Conservation (phyloP, 2,329 filamentous ascomycete genomes). For the Diplodia corticola region DNA sequence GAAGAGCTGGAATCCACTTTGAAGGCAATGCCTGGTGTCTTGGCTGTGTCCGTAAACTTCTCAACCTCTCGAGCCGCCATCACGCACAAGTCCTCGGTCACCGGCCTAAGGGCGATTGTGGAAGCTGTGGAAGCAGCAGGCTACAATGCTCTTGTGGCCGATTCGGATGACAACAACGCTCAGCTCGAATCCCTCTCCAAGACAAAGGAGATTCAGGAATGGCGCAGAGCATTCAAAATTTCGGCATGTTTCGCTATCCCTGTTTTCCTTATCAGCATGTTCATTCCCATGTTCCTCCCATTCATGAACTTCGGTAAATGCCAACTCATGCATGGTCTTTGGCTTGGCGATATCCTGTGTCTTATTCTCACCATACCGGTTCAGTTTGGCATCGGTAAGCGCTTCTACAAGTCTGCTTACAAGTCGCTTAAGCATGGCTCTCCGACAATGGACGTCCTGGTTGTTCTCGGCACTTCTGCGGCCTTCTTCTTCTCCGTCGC, state of each 20-base stretch:
- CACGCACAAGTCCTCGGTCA: conserved; percentile 67
- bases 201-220: conserved; percentile 93
- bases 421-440: conserved; percentile 88
- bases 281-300: conserved; percentile 82
- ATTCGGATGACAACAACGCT: conserved; percentile 93
- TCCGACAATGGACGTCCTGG: conserved; percentile 96
- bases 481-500: conserved; percentile 95
- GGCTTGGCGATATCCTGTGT: conserved; percentile 84
- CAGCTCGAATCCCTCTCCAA: conserved; percentile 95
- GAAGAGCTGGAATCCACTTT: conserved; percentile 70
- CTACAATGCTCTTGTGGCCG: conserved; percentile 85
- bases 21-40: conserved; percentile 66
- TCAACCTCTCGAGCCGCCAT: conserved; percentile 73
- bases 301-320: conserved; percentile 74
- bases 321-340: conserved; percentile 71
- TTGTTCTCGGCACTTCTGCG: conserved; percentile 88
- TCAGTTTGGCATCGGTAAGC: conserved; percentile 92
- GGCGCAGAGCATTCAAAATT: conserved; percentile 76
- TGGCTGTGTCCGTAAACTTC: conserved; percentile 71
- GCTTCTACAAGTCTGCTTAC: conserved; percentile 91
- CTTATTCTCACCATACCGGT: conserved; percentile 84
- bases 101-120: conserved; percentile 80
- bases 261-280: conserved; percentile 90
- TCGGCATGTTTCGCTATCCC: conserved; percentile 83
- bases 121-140: conserved; percentile 78